A percentile compares a stretch with the other conserved stretches of the same genome.
Conservation (phyloP, 352 stramenopile genomes). For the Phytophthora ohioensis region DNA sequence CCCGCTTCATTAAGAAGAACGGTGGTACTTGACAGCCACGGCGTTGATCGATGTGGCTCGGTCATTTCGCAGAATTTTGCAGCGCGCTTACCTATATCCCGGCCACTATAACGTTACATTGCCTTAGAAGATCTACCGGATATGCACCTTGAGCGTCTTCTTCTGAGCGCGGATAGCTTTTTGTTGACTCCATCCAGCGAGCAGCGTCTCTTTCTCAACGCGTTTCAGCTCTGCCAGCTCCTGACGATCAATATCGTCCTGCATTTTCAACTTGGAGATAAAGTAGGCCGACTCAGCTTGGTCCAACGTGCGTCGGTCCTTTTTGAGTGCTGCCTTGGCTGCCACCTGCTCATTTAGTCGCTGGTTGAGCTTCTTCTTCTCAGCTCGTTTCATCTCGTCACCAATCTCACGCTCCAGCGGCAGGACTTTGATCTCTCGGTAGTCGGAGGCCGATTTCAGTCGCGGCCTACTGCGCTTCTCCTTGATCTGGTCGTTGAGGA, state of each 20-base stretch:
- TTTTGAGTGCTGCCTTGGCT: constrained; percentile 48
- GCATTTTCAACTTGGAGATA: constrained; percentile 52
- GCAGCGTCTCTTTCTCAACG: constrained; percentile 49
- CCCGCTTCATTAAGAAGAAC: no score
- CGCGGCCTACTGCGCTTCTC: constrained; percentile 39
- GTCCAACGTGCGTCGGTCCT: constrained; percentile 51
- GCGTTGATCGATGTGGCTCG: no score
- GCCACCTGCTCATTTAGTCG: constrained; percentile 59
- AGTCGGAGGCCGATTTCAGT: constrained; percentile 21
- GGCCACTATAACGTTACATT: no score
- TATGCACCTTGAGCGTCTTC: constrained; percentile 27
- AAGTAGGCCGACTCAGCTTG: constrained; percentile 69
- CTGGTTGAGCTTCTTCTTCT: constrained; percentile 57
- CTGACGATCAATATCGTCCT: constrained; percentile 43
- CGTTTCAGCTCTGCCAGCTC: constrained; percentile 37
- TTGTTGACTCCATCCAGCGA: constrained; percentile 60
- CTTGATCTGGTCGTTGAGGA: constrained; percentile 60
- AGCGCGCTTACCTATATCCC: no score
- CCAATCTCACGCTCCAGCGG: constrained; percentile 47
- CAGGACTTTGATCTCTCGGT: constrained; percentile 47
- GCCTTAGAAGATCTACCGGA: constrained; percentile 1
- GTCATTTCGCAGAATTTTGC: no score
- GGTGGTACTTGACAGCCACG: no score
- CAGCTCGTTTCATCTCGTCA: constrained; percentile 33
- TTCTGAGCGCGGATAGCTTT: constrained; percentile 40